Evolutionary conservation across 768 basidiomycete genomes (phyloP).

Genomic region (Russula vinacea): DNA sequence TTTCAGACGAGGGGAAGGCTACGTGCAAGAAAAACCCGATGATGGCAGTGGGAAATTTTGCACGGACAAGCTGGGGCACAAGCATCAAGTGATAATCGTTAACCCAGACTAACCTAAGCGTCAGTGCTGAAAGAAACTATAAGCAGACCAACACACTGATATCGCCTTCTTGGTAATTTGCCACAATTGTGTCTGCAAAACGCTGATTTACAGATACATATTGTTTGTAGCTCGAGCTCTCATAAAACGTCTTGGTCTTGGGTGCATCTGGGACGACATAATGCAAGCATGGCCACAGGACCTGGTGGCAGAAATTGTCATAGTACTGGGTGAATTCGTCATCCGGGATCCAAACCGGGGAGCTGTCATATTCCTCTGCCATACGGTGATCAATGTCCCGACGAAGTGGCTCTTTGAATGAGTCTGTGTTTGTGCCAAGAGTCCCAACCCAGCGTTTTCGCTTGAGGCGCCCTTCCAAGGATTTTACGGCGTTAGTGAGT

Average conservation of each 20-base stretch:
- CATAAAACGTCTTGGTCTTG: slow-evolving; percentile 75
- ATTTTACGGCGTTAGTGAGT: slow-evolving; percentile 72
- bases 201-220: slow-evolving; percentile 88
- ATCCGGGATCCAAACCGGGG: slow-evolving; percentile 79
- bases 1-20: slow-evolving; percentile 93
- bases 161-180: slow-evolving; percentile 82
- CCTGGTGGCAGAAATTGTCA: slow-evolving; percentile 86
- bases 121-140: slow-evolving; percentile 12
- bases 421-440: slow-evolving; percentile 67
- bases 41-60: slow-evolving; percentile 57
- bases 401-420: slow-evolving; percentile 53
- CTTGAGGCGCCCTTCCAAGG: slow-evolving; percentile 53
- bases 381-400: slow-evolving; percentile 53
- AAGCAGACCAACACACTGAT: slow-evolving; percentile 47
- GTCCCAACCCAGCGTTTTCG: slow-evolving; percentile 66
- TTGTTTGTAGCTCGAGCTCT: slow-evolving; percentile 75
- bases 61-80: slow-evolving; percentile 80
- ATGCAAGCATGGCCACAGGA: slow-evolving; percentile 85
- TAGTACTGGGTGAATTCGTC: slow-evolving; percentile 76
- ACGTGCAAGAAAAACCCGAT: slow-evolving; percentile 97
- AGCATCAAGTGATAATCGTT: slow-evolving; percentile 98
- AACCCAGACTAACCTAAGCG: slow-evolving; percentile 54
- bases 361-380: slow-evolving; percentile 40
- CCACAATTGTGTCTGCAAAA: slow-evolving; percentile 82
- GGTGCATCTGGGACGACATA: slow-evolving; percentile 86